Evolutionary conservation across 768 basidiomycete species (phyloP).

Genomic region (Mycena galopus): DNA sequence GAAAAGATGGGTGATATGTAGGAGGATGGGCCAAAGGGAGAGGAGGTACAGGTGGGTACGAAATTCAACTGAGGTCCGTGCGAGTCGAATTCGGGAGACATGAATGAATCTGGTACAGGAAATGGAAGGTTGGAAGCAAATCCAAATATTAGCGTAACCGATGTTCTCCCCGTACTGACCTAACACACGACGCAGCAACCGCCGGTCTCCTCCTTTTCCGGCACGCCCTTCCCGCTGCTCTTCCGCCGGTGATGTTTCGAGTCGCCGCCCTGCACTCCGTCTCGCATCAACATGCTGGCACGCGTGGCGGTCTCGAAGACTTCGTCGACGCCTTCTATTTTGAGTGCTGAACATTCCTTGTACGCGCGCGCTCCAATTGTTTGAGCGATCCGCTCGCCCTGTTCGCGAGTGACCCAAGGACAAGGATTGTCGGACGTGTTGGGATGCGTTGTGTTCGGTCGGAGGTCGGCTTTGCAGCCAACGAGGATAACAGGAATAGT

Average conservation of each 20-base stretch:
- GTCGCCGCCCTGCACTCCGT: constrained; percentile 70
- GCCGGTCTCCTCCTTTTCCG: constrained; percentile 60
- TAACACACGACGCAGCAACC: constrained; percentile 82
- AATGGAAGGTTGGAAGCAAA: constrained; percentile 20
- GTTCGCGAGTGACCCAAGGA: constrained; percentile 77
- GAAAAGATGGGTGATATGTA: constrained; percentile 31
- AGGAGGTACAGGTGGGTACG: constrained; percentile 24
- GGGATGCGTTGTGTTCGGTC: constrained; percentile 67
- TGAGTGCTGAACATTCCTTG: constrained; percentile 93
- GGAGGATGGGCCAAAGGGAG: background rate
- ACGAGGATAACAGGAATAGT: constrained; percentile 95
- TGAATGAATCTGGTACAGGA: constrained; percentile 26
- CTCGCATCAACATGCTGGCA: constrained; percentile 95
- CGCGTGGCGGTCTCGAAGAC: constrained; percentile 98
- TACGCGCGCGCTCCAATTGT: constrained; percentile 93
- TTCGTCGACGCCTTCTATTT: constrained; percentile 94
- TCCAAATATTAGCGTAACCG: constrained; percentile 15
- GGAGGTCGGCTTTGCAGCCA: constrained; percentile 95
- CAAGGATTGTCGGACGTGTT: constrained; percentile 59
- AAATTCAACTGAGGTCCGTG: constrained; percentile 31
- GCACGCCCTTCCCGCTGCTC: constrained; percentile 61
- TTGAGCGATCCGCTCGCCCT: constrained; percentile 86
- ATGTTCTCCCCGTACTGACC: constrained; percentile 31
- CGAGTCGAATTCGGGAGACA: constrained; percentile 17
- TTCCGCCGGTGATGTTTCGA: constrained; percentile 65